These are phyloP conservation scores for Cercophora newfieldiana DNA, from an alignment of 495 filamentous ascomycete genomes.

Conservation along the genomic window DNA sequence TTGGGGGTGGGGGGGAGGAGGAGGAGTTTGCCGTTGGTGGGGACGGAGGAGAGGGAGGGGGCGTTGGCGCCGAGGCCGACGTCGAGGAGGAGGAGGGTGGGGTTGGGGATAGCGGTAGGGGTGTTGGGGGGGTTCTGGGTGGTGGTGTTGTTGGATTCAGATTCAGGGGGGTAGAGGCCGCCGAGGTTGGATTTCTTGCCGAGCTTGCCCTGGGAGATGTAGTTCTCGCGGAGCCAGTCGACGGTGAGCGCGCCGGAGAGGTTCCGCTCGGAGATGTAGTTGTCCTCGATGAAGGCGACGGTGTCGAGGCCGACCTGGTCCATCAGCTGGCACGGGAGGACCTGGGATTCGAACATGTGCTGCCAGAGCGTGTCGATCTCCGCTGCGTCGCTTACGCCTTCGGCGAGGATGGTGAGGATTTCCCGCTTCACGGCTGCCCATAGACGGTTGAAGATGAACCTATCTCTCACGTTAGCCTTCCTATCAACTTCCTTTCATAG, in stretches of 20 bases:
- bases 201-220: slow-evolving; percentile 39
- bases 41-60: neutral
- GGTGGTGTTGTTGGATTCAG: neutral
- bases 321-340: slow-evolving; percentile 11
- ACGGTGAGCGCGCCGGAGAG: slow-evolving; percentile 33
- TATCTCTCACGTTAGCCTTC: neutral
- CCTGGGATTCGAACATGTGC: slow-evolving; percentile 26
- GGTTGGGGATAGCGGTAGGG: too few relatives aligned
- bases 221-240: slow-evolving; percentile 36
- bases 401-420: slow-evolving; percentile 46
- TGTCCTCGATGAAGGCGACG: slow-evolving; percentile 36
- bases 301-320: slow-evolving; percentile 46
- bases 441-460: slow-evolving; percentile 56
- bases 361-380: slow-evolving; percentile 48
- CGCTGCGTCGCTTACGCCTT: slow-evolving; percentile 44
- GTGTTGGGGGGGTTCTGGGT: too few relatives aligned
- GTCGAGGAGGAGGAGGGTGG: slow-evolving; percentile 18
- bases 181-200: slow-evolving; percentile 14
- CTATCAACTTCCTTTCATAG: neutral
- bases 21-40: slow-evolving; percentile 22
- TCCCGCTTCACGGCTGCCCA: slow-evolving; percentile 54
- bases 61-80: slow-evolving; percentile 21
- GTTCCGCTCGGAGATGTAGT: slow-evolving; percentile 41
- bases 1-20: slow-evolving; percentile 6
- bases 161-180: slow-evolving; percentile 8